Percentiles rank a stretch among this genome's conserved stretches.
Evolutionary conservation across 345 rosid species (phyloP).

Genomic region (Arabidopsis suecica): DNA sequence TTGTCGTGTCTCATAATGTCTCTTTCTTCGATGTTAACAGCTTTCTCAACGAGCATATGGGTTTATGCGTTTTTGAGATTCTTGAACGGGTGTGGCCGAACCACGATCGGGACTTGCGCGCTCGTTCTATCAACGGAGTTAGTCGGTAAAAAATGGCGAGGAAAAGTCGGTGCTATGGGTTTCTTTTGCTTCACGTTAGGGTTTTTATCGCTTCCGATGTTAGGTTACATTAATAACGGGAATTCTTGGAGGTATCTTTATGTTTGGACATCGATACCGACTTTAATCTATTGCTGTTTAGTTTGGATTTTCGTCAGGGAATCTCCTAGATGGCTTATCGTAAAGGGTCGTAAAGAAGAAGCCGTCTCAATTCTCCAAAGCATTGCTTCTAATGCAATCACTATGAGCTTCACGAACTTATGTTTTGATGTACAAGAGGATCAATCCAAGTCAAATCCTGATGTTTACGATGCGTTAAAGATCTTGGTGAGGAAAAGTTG

Average conservation of each 20-base stretch:
- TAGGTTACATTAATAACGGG: conserved; percentile 50
- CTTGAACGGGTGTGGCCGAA: conserved; percentile 55
- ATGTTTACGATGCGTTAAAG: conserved; percentile 55
- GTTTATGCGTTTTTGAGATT: conserved; percentile 53
- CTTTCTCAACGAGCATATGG: conserved; percentile 54
- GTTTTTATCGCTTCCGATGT: conserved; percentile 51
- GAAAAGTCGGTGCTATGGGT: conserved; percentile 50
- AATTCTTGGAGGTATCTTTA: conserved; percentile 59
- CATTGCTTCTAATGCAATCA: conserved; percentile 43
- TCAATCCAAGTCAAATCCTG: conserved; percentile 39
- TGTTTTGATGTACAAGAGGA: conserved; percentile 41
- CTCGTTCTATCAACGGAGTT: conserved; percentile 57
- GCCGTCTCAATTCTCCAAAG: conserved; percentile 54
- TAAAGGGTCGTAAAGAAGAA: conserved; percentile 57
- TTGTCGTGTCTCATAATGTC: conserved; percentile 56
- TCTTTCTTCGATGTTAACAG: conserved; percentile 45
- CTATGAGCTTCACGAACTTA: conserved; percentile 47
- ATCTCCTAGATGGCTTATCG: conserved; percentile 65
- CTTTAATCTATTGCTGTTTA: conserved; percentile 40
- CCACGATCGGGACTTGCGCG: conserved; percentile 53
- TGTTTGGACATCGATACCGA: conserved; percentile 54
- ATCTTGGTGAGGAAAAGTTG: conserved; percentile 54
- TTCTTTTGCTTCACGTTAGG: conserved; percentile 59
- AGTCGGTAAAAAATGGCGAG: conserved; percentile 58
- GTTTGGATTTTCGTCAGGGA: conserved; percentile 47